These are phyloP conservation scores for Elaeagnus macrophylla DNA, from an alignment of 306 rosid species.

Conservation along the genomic window DNA sequence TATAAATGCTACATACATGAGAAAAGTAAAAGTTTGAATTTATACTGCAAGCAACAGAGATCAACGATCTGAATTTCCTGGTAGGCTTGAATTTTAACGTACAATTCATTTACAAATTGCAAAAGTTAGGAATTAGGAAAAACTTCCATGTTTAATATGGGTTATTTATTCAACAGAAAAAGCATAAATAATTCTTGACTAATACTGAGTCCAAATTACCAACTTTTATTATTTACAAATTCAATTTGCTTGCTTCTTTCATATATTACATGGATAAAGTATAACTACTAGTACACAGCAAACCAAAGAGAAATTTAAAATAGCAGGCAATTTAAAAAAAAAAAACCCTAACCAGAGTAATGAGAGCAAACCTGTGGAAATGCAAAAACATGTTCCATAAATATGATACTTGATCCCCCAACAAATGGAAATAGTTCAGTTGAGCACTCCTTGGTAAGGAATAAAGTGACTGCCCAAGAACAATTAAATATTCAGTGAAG, in stretches of 20 bases:
- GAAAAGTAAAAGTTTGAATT: no score
- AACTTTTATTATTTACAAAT: no score
- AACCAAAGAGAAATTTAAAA: constrained; percentile 1
- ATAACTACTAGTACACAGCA: background rate
- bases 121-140: no score
- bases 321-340: background rate
- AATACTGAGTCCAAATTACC: background rate
- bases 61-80: background rate
- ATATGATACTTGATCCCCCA: constrained; percentile 70
- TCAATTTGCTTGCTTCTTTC: no score
- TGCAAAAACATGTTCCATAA: constrained; percentile 73
- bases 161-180: no score
- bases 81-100: background rate
- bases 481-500: constrained; percentile 10
- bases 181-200: no score
- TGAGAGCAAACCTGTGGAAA: constrained; percentile 60
- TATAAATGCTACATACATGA: background rate
- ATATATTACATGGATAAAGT: background rate
- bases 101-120: no score
- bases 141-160: no score
- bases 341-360: constrained; percentile 3
- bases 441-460: constrained; percentile 41
- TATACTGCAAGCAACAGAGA: background rate
- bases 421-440: constrained; percentile 29
- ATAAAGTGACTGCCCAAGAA: constrained; percentile 33